A percentile compares a stretch with the other conserved stretches of the same genome.
These are phyloP conservation scores for Blastocladiella britannica DNA, from an alignment of 192 early-diverging fungal species.

Conservation along the genomic window DNA sequence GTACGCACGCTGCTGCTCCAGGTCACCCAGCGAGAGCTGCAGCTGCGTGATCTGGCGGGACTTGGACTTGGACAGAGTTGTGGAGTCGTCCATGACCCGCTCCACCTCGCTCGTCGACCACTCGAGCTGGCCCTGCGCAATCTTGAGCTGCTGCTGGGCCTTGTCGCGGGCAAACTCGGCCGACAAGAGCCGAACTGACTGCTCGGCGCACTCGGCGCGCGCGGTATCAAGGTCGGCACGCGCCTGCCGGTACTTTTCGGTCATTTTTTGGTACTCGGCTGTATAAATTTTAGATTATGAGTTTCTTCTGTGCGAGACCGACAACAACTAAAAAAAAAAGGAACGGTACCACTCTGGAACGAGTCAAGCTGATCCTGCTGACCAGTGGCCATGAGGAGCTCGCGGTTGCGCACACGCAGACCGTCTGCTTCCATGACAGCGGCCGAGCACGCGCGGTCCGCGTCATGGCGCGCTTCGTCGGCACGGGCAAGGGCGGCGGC, in stretches of 20 bases:
- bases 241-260: background rate
- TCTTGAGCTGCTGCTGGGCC: background rate
- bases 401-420: background rate
- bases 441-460: background rate
- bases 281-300: background rate
- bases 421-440: background rate
- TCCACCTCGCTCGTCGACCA: background rate
- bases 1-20: background rate
- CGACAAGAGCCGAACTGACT: background rate
- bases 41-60: background rate
- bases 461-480: background rate
- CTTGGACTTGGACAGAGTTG: background rate
- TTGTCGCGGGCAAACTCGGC: background rate
- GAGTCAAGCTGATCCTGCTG: background rate
- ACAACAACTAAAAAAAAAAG: background rate
- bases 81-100: background rate
- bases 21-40: background rate
- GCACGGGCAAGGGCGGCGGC: background rate
- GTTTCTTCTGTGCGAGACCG: background rate
- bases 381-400: background rate
- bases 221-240: background rate
- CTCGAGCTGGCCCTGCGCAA: background rate
- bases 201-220: background rate
- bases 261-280: background rate
- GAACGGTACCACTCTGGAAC: background rate